Percentiles rank a stretch among this genome's conserved stretches.
phyloP scores from a whole-genome alignment of 2,329 filamentous ascomycete genomes.

The Apiospora saccharicola region DNA sequence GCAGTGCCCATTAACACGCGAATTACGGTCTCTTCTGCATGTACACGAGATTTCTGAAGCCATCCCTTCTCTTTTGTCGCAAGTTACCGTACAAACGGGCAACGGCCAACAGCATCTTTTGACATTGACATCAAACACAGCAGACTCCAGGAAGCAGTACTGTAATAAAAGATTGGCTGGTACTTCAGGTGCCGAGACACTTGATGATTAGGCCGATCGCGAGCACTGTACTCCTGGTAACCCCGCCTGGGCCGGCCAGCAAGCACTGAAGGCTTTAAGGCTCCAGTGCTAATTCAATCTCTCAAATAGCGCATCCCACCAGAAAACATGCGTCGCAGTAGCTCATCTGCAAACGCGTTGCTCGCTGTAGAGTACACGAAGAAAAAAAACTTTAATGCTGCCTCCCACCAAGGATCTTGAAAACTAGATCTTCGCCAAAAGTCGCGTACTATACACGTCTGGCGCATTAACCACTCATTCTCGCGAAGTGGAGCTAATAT shows the following conservation, averaged over 20 bases:
- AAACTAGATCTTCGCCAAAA: constrained; percentile 8
- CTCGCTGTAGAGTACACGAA: background rate
- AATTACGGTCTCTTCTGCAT: background rate
- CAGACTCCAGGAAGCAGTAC: background rate
- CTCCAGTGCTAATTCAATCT: constrained; percentile 7
- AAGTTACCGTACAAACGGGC: background rate
- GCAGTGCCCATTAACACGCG: background rate
- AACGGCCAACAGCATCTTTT: constrained; percentile 4
- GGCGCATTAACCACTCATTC: constrained; percentile 16
- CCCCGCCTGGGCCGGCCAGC: background rate
- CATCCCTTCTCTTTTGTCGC: background rate
- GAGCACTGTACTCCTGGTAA: background rate
- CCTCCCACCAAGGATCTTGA: background rate
- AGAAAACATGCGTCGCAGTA: background rate
- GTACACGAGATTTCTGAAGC: background rate
- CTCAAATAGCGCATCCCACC: constrained; percentile 10
- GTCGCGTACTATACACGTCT: constrained; percentile 20
- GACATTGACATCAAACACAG: background rate
- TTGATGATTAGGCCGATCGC: background rate
- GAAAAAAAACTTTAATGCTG: constrained; percentile 9
- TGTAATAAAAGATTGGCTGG: background rate
- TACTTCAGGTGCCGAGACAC: constrained; percentile 19
- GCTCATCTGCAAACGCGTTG: constrained; percentile 4
- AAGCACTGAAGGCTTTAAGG: constrained; percentile 9
- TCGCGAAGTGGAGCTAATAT: constrained; percentile 2